A percentile compares a stretch with the other conserved stretches of the same genome.
phyloP scores from a whole-genome alignment of 371 early-diverging fungal genomes.

The Mucor piriformis region DNA sequence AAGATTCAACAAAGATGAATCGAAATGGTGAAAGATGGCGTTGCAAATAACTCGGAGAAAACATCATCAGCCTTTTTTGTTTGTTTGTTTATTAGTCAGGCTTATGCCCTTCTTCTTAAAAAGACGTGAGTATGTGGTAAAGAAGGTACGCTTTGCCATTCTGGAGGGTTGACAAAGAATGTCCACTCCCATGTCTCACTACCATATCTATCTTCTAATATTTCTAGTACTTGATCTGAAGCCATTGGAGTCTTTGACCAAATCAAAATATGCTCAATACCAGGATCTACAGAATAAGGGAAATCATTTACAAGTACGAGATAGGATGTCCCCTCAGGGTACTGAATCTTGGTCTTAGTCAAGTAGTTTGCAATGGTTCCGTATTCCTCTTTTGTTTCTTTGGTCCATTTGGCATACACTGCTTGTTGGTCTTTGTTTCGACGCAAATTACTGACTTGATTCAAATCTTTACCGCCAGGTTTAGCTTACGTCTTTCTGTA shows the following conservation, averaged over 20 bases:
- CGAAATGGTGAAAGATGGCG: too few relatives aligned
- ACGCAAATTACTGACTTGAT: conserved; percentile 34
- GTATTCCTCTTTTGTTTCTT: conserved; percentile 39
- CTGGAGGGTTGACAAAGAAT: conserved; percentile 50
- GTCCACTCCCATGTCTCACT: conserved; percentile 36
- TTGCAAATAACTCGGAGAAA: too few relatives aligned
- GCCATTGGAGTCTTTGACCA: conserved; percentile 58
- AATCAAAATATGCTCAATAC: conserved; percentile 52
- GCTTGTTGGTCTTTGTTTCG: conserved; percentile 32
- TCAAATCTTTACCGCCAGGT: conserved; percentile 22
- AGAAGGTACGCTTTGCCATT: conserved; percentile 38
- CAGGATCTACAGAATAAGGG: conserved; percentile 59
- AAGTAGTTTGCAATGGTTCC: conserved; percentile 49
- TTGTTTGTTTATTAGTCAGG: background rate
- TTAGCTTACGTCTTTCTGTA: background rate
- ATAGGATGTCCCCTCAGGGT: conserved; percentile 31
- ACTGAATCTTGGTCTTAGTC: conserved; percentile 44
- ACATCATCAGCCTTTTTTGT: background rate
- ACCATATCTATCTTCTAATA: conserved; percentile 34
- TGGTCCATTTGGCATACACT: conserved; percentile 44
- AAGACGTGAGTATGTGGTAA: conserved; percentile 52
- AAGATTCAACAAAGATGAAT: too few relatives aligned
- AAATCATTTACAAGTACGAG: conserved; percentile 64
- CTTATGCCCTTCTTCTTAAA: conserved; percentile 26
- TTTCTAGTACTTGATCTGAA: conserved; percentile 22